These are phyloP conservation scores for Leccinellum luteum DNA, from an alignment of 768 basidiomycete species.

Conservation along the genomic window DNA sequence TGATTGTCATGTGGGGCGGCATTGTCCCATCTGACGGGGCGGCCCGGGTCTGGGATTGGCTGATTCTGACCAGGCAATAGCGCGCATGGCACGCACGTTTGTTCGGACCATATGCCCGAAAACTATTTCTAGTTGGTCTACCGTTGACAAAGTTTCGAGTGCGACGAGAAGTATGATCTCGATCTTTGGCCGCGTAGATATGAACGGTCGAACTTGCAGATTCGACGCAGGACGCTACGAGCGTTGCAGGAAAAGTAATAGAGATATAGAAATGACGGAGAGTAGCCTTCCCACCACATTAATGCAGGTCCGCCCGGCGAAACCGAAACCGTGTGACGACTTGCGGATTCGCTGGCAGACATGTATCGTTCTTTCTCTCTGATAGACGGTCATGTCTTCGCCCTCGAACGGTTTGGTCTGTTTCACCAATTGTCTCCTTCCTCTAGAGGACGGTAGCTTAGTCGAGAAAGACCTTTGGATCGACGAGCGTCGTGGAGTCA, in stretches of 20 bases:
- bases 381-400: constrained; percentile 20
- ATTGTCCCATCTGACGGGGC: constrained; percentile 37
- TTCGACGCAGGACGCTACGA: background rate
- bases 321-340: constrained; percentile 11
- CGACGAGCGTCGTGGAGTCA: constrained; percentile 67
- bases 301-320: background rate
- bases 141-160: background rate
- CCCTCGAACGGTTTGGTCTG: constrained; percentile 66
- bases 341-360: background rate
- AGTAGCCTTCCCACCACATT: too few species aligned
- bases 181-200: background rate
- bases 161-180: background rate
- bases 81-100: background rate
- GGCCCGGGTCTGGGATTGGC: constrained; percentile 10
- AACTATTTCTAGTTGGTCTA: background rate
- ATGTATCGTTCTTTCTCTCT: constrained; percentile 4
- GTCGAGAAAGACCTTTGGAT: constrained; percentile 79
- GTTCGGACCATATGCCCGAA: background rate
- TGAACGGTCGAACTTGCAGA: background rate
- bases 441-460: constrained; percentile 75
- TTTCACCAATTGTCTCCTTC: constrained; percentile 84
- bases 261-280: too few species aligned
- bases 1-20: constrained; percentile 9
- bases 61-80: background rate
- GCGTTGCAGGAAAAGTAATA: background rate